Evolutionary conservation across 768 basidiomycete species (phyloP), one percentile per base, ranked within the genome.

Genomic region (Tulasnella sp.): DNA sequence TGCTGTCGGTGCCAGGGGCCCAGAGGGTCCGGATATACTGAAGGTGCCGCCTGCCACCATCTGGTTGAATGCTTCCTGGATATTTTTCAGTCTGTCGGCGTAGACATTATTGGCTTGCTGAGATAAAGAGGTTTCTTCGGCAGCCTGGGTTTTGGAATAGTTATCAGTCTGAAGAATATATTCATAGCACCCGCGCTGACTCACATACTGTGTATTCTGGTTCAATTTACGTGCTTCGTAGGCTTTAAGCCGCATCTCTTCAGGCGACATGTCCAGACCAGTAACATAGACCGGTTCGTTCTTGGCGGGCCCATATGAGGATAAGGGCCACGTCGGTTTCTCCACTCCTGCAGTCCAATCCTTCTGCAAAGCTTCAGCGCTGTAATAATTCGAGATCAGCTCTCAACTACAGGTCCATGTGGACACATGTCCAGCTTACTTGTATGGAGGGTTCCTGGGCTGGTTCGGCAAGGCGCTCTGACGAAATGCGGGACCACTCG

Each of bases 271-370:
- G 63, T 96, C 91, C 30, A 85, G 69, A 2, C 80, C 82, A 8
- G 71, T 57, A 17, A 96, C 68, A 4, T 93, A 63, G 21, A 73
- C 79, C 0, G 81, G 81, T 63, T 91, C 88, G 60, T 77, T 66
- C 67, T 92, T 94, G 2, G 81, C 79, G 21, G 87, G 80, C 0
- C 77, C 90, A 67, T 87, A 93, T 0, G 80, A 84, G 0, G 87
- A 83, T 0, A 93, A 72, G 12, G 85, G 84, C 84, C 87, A 96
- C 11, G 76, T 45, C 0, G 91, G 92, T 66, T 81, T 84, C 15
- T 92, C 90, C 21, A 71, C 73, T 21, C 68, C 66, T 2, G 71
- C 71, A 1, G 77, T 79, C 7, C 93, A 68, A 63, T 93, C 92
- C 30, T 71, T 71, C n/a, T 67, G 68, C 45, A 94, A 78, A 2